Conservation (phyloP, 352 stramenopile genomes). For the Globisporangium solare region DNA sequence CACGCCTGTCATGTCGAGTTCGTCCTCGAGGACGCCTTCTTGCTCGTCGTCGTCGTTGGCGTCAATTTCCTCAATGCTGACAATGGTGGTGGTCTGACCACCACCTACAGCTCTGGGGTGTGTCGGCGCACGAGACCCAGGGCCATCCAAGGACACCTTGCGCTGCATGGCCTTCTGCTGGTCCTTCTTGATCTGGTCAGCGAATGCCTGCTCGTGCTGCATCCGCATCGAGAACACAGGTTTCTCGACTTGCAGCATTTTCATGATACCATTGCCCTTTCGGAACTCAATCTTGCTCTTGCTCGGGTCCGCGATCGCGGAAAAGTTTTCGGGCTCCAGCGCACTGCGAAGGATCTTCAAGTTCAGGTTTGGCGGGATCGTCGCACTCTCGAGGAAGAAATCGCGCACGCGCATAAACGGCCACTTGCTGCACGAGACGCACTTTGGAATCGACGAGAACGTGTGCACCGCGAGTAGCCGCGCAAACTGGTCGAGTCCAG, state of each 20-base stretch:
- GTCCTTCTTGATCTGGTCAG: slow-evolving; percentile 7
- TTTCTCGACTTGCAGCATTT: slow-evolving; percentile 65
- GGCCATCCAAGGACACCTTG: slow-evolving; percentile 5
- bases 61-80: slow-evolving; percentile 10
- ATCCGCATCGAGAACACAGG: slow-evolving; percentile 39
- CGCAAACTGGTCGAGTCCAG: slow-evolving; percentile 49
- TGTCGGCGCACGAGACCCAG: not conserved
- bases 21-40: not conserved
- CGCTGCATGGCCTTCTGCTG: slow-evolving; percentile 10
- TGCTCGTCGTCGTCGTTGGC: slow-evolving; percentile 6
- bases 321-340: slow-evolving; percentile 45
- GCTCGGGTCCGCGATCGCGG: slow-evolving; percentile 51
- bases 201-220: slow-evolving; percentile 9
- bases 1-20: slow-evolving; percentile 16
- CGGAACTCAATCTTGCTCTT: slow-evolving; percentile 83
- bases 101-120: not conserved
- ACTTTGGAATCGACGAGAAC: slow-evolving; percentile 76
- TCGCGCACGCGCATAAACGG: slow-evolving; percentile 57
- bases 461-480: slow-evolving; percentile 57
- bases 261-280: slow-evolving; percentile 46
- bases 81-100: slow-evolving; percentile 2
- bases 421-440: slow-evolving; percentile 44
- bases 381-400: slow-evolving; percentile 50
- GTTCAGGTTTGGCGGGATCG: slow-evolving; percentile 19
- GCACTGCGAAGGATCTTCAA: slow-evolving; percentile 24